phyloP scores from a whole-genome alignment of 192 early-diverging fungal genomes.

The Backusella luteola region DNA sequence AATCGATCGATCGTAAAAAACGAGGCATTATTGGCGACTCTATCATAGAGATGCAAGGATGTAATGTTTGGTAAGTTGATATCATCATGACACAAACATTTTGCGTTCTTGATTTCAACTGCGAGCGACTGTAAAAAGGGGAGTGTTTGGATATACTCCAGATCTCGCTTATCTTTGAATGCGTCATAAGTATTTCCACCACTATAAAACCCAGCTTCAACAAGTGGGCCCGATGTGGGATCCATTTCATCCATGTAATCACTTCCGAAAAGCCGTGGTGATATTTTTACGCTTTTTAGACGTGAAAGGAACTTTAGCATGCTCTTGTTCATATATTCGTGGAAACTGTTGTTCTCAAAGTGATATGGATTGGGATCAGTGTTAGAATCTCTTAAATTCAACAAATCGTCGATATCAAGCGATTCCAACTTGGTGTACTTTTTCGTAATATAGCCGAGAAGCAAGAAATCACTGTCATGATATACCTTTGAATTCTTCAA shows the following conservation, averaged over 20 bases:
- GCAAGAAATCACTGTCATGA: neutral
- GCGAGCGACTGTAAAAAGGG: neutral
- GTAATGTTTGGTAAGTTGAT: neutral
- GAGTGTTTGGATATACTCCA: neutral
- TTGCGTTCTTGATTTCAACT: neutral
- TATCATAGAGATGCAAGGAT: neutral
- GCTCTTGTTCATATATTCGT: neutral
- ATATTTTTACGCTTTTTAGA: neutral
- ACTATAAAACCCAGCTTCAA: neutral
- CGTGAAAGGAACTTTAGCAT: neutral
- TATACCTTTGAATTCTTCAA: neutral
- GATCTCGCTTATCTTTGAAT: neutral
- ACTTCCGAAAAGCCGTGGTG: neutral
- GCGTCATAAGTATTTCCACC: neutral
- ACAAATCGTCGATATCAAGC: neutral
- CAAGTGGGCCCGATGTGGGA: neutral
- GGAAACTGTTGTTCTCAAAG: neutral
- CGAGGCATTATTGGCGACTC: neutral
- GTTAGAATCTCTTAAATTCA: neutral
- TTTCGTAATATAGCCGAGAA: neutral
- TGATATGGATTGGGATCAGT: neutral
- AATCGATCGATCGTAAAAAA: neutral
- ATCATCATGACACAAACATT: neutral
- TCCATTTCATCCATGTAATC: neutral
- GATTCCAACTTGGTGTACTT: neutral